Percentiles rank a stretch among this genome's conserved stretches.
Conservation (phyloP, 192 early-diverging fungal species). For the Coemansia sp. region DNA sequence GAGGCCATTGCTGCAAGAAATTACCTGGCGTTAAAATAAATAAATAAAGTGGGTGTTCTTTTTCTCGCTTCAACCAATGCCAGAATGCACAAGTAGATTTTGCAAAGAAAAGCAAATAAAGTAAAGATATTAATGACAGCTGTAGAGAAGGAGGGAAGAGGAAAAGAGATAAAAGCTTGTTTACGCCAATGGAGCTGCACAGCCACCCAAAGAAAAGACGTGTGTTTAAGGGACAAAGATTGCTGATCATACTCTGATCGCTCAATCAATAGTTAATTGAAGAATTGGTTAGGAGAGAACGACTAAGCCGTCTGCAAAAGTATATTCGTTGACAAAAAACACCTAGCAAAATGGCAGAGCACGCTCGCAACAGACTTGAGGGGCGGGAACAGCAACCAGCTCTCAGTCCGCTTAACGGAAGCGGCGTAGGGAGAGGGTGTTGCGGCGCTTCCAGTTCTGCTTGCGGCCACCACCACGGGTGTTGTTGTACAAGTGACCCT, state of each 20-base stretch:
- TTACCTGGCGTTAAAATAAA: not conserved
- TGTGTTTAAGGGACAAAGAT: not conserved
- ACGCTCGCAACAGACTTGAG: not conserved
- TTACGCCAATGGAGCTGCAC: not conserved
- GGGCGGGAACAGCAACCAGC: constrained; percentile 6
- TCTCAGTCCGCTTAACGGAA: constrained; percentile 74
- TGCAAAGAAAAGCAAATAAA: not conserved
- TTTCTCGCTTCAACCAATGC: not conserved
- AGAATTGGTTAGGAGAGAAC: not conserved
- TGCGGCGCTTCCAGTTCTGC: constrained; percentile 92
- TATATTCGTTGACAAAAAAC: not conserved
- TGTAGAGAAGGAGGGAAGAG: not conserved
- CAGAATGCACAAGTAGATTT: not conserved
- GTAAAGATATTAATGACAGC: not conserved
- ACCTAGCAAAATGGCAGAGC: constrained; percentile 9
- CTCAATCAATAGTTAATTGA: not conserved
- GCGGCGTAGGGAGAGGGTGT: constrained; percentile 93
- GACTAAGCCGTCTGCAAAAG: not conserved
- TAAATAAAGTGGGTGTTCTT: not conserved
- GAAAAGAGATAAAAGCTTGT: constrained; percentile 5
- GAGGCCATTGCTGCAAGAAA: constrained; percentile 4
- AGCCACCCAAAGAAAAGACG: not conserved
- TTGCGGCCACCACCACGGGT: constrained; percentile 92
- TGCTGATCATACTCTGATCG: not conserved
- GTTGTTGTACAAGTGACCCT: constrained; percentile 98